phyloP scores from a whole-genome alignment of 202 grass and related monocot genomes.

The Panicum virgatum region DNA sequence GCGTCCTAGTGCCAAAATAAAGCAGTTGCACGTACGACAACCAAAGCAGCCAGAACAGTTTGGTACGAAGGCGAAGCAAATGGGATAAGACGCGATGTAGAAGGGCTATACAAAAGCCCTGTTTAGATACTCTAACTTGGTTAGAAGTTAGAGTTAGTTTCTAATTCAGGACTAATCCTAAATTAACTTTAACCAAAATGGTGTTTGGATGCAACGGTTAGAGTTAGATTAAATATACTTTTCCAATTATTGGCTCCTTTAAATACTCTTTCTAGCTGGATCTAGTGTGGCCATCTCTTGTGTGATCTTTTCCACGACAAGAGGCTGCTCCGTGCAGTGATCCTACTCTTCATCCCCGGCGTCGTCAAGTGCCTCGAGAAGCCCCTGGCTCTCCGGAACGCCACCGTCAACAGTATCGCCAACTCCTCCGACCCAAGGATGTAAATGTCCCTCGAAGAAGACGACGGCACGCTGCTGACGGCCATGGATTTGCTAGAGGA shows the following conservation, averaged over 20 bases:
- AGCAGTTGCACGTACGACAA: slow-evolving; percentile 38
- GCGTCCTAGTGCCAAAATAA: slow-evolving; percentile 14
- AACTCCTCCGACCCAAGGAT: neutral
- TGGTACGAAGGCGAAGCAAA: neutral
- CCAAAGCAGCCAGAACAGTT: neutral
- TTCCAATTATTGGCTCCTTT: too few relatives aligned
- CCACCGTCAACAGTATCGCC: neutral
- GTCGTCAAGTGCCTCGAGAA: slow-evolving; percentile 25
- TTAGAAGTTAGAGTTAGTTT: too few relatives aligned
- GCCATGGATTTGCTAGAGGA: neutral
- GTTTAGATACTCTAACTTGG: too few relatives aligned
- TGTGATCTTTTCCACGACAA: neutral
- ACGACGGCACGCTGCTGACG: neutral
- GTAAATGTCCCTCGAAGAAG: neutral
- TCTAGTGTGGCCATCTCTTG: too few relatives aligned
- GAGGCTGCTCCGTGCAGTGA: neutral
- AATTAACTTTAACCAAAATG: too few relatives aligned
- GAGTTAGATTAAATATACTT: too few relatives aligned
- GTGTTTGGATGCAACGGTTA: too few relatives aligned
- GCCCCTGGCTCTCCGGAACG: slow-evolving; percentile 2
- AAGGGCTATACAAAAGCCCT: slow-evolving; percentile 12
- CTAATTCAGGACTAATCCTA: too few relatives aligned
- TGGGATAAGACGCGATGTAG: neutral
- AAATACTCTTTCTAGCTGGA: too few relatives aligned
- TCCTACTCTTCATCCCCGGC: slow-evolving; percentile 13